Evolutionary conservation across 2,329 filamentous ascomycete species (phyloP).

Genomic region (Ascochyta koolunga): DNA sequence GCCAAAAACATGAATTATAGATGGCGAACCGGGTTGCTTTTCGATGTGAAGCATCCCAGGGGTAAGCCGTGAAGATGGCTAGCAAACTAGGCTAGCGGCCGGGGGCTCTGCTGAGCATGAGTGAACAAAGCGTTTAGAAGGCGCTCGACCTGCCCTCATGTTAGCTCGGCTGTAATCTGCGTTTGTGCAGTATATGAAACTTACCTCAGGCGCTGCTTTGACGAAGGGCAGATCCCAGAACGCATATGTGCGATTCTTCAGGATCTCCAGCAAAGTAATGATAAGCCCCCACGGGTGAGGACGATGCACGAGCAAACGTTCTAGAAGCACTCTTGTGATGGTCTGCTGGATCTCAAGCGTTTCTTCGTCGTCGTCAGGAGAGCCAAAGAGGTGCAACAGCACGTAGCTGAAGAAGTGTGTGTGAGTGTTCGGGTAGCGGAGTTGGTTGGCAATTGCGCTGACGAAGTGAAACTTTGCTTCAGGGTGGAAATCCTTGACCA

Average conservation of each 20-base stretch:
- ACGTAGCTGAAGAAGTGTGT: conserved; percentile 93
- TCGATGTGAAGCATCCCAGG: background rate
- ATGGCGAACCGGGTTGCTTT: background rate
- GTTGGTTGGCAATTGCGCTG: conserved; percentile 84
- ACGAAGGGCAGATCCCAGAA: conserved; percentile 95
- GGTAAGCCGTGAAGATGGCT: conserved; percentile 8
- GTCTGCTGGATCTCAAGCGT: conserved; percentile 86
- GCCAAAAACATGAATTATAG: conserved; percentile 22
- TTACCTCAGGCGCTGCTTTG: conserved; percentile 81
- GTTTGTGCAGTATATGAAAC: conserved; percentile 15
- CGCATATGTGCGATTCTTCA: conserved; percentile 87
- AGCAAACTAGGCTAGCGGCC: conserved; percentile 37
- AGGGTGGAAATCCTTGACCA: conserved; percentile 75
- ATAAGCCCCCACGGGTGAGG: conserved; percentile 96
- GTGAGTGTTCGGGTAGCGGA: conserved; percentile 86
- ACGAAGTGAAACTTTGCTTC: conserved; percentile 86
- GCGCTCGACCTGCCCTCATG: conserved; percentile 49
- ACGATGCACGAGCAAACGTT: conserved; percentile 85
- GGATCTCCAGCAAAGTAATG: conserved; percentile 83
- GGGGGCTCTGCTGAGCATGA: conserved; percentile 56
- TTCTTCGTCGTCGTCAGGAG: conserved; percentile 60
- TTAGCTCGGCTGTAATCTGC: conserved; percentile 23
- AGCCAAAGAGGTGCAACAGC: conserved; percentile 79
- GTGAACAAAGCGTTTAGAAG: conserved; percentile 55
- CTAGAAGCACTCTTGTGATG: conserved; percentile 85